phyloP scores from a whole-genome alignment of 2,329 filamentous ascomycete genomes.

The Neonectria hederae region DNA sequence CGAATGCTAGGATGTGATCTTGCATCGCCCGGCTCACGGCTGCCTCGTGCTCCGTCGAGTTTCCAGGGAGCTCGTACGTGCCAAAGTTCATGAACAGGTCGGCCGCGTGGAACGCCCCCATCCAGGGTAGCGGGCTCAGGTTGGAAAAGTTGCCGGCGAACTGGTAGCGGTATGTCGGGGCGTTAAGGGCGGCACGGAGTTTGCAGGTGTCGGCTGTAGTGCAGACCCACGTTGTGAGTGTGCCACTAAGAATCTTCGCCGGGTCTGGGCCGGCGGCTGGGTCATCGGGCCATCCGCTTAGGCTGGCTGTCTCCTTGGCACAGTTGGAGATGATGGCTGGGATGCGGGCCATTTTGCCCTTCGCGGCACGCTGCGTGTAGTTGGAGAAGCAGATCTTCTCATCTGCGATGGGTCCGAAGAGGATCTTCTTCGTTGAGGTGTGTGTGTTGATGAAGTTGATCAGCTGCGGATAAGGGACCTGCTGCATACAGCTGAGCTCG shows the following conservation, averaged over 20 bases:
- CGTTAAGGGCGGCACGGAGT: conserved; percentile 35
- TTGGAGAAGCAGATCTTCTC: conserved; percentile 45
- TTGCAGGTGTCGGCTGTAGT: conserved; percentile 40
- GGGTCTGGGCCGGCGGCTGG: conserved; percentile 42
- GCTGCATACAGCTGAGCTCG: conserved; percentile 50
- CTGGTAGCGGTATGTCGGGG: conserved; percentile 51
- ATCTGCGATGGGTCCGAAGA: conserved; percentile 36
- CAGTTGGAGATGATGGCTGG: conserved; percentile 47
- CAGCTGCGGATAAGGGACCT: conserved; percentile 44
- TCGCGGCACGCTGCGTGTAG: conserved; percentile 40
- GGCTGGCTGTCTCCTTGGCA: conserved; percentile 42
- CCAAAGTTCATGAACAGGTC: conserved; percentile 52
- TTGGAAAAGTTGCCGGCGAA: conserved; percentile 55
- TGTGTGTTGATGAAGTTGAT: conserved; percentile 47
- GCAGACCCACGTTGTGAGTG: conserved; percentile 38
- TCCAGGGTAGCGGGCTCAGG: conserved; percentile 49
- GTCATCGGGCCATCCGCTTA: conserved; percentile 15
- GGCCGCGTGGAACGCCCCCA: conserved; percentile 53
- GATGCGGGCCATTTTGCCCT: conserved; percentile 37
- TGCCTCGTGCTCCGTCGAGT: conserved; percentile 38
- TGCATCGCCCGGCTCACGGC: conserved; percentile 41
- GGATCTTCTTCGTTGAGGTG: conserved; percentile 38
- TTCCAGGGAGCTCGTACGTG: conserved; percentile 44
- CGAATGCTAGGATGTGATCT: conserved; percentile 41
- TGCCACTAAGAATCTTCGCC: conserved; percentile 40